phyloP scores from a whole-genome alignment of 139 green algal genomes.

The Chlamydomonas sp. region DNA sequence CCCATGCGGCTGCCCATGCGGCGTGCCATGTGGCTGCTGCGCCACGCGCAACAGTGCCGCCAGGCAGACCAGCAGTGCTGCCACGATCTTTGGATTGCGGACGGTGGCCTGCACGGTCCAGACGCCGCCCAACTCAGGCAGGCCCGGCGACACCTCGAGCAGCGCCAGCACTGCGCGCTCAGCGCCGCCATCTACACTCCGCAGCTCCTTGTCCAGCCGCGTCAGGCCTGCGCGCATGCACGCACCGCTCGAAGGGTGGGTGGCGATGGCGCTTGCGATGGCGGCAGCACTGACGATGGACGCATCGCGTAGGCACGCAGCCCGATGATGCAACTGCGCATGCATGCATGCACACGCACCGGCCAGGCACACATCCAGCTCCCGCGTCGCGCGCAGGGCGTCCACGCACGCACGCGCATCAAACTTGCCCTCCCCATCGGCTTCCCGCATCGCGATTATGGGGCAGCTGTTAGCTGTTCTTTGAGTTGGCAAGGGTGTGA shows the following conservation, averaged over 20 bases:
- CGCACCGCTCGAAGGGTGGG: no score
- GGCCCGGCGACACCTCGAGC: neutral
- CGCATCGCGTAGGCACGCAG: neutral
- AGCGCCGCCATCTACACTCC: neutral
- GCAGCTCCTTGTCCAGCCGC: neutral
- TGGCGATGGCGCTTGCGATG: neutral
- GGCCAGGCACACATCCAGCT: neutral
- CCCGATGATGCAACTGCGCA: no score
- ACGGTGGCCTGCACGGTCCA: neutral
- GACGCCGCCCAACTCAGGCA: neutral
- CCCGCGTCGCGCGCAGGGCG: neutral
- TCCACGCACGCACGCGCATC: no score
- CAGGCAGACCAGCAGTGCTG: neutral
- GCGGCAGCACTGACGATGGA: neutral
- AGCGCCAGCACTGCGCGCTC: neutral
- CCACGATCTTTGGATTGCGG: neutral
- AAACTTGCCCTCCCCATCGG: no score
- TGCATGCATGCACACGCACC: no score
- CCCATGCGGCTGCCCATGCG: neutral
- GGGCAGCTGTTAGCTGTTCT: no score
- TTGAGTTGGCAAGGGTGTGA: no score
- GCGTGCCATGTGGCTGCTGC: no score
- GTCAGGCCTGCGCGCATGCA: neutral
- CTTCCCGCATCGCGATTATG: no score
- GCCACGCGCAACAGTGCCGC: neutral